Base-by-base conservation (phyloP, 1,284 basidiomycete genomes). In the Rugosomyces carneus region DNA sequence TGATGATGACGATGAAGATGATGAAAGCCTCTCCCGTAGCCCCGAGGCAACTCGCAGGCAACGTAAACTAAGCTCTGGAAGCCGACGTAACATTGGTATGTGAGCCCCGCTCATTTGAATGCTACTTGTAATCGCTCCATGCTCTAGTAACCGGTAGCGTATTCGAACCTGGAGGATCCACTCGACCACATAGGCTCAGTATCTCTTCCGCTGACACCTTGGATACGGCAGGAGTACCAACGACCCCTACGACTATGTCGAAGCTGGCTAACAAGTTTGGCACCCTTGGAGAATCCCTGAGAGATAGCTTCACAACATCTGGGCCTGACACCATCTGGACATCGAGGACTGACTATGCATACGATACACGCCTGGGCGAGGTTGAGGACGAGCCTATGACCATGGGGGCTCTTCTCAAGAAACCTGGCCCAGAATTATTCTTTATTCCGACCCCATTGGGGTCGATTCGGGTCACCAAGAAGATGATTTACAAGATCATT, bases 311-410 rank as follows among this genome's bases (percentile, higher is more conserved):
- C 20, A 65, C 42, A 11, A 38, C 42, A 26, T 29, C 56, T 7
- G 56, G 66, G 2, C 52, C 50, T 1, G 76, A 77, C 41, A 77
- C 72, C 9, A 73, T 93, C 15, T 98, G 93, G 93, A 89, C 79
- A 1, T 78, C 89, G 24, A 80, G 77, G 50, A 79, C 81, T 37
- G 87, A 92, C 64, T 93, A 91, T 54, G 93, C 92, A 3, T 86
- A 82, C 61, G 93, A 98, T 60, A 80, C 87, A 15, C 82, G 93
- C 31, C 78, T 97, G 43, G 86, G 84, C 2, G 76, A 78, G 36
- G 60, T 59, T 2, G 71, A 70, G 21, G 66, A 64, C 15, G 65
- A 66, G 34, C 65, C 71, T 1, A 63, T 66, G 40, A 65, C 66
- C 15, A 64, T 72, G 27, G 66, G 66, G 13, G 60, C 31, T 34